Evolutionary conservation across 805 yeast species (phyloP), one percentile per base, ranked within the genome.

Genomic region (Yarrowia hollandica): DNA sequence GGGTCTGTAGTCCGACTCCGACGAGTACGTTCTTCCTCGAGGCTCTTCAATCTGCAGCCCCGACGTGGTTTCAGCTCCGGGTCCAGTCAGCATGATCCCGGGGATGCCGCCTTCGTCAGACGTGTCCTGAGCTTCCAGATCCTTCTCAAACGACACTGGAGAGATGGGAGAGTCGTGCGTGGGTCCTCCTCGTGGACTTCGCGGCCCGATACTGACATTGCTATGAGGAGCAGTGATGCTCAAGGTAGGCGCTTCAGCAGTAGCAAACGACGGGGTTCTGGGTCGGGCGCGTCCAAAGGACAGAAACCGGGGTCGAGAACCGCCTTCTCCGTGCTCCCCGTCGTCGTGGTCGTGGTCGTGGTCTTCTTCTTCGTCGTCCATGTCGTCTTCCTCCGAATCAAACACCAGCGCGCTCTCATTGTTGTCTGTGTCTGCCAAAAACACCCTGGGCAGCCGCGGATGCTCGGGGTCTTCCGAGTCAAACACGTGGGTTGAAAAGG

Each of bases 391-490:
- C 12, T 28, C 34, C 10, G 54, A 38, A 7, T 44, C 55, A 14
- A 31, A 48, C 7, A 30, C 61, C 19, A 31, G 30, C 14, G 62
- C 26, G 23, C 18, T 7, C 22, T 33, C 62, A 18, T 30, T 61
- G 30, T 35, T 34, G 37, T 62, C 62, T 5, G 30, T 22, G n/a
- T 48, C 55, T n/a, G 60, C 59, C 11, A 55, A 31, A 16, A 63
- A 19, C n/a, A 54, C 60, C 16, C 31, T 57, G 16, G 67, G 67
- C 18, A 64, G 34, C 14, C 60, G 23, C 18, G 67, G 67, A 11
- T 63, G 59, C 33, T 56, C 52, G 1, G 67, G 65, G 41, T 64
- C 67, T 10, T 38, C 66, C n/a, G 67, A 64, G 22, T 64, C 67
- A 33, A 55, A 64, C 15, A 63, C 60, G 41, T 21, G 58, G 12